A percentile compares a stretch with the other conserved stretches of the same genome.
Evolutionary conservation across 805 yeast species (phyloP).

Genomic region (Diddensiella santjacobensis): DNA sequence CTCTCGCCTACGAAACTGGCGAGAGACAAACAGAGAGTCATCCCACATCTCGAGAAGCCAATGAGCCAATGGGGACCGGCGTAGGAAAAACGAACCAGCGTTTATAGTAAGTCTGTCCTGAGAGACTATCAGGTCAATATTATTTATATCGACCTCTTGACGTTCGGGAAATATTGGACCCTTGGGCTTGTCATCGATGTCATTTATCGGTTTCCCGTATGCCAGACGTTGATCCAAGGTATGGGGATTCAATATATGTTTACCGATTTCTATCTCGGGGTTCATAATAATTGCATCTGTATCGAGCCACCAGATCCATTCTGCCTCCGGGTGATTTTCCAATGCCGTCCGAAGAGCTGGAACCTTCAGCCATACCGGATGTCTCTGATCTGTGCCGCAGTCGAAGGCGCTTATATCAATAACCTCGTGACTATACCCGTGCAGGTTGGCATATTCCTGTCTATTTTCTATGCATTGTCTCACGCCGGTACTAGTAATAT

Average conservation of each 20-base stretch:
- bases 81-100: constrained; percentile 33
- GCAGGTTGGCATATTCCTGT: constrained; percentile 30
- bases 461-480: too few relatives aligned
- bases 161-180: constrained; percentile 8
- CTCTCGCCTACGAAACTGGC: constrained; percentile 22
- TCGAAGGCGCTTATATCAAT: constrained; percentile 21
- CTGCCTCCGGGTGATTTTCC: constrained; percentile 31
- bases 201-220: constrained; percentile 24
- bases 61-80: constrained; percentile 23
- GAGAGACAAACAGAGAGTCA: constrained; percentile 21
- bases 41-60: constrained; percentile 32
- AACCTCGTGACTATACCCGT: constrained; percentile 32
- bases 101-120: constrained; percentile 31
- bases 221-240: constrained; percentile 25
- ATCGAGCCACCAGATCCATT: constrained; percentile 41
- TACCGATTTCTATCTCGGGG: constrained; percentile 27
- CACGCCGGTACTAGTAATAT: not conserved
- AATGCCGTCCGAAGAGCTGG: constrained; percentile 34
- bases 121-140: constrained; percentile 28
- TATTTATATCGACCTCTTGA: constrained; percentile 20
- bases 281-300: constrained; percentile 36
- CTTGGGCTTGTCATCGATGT: constrained; percentile 13
- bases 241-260: constrained; percentile 28
- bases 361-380: constrained; percentile 33
- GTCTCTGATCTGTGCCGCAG: constrained; percentile 8